Evolutionary conservation across 148 eudicot genomes (phyloP).

Genomic region (Tetragonia tetragonoides): DNA sequence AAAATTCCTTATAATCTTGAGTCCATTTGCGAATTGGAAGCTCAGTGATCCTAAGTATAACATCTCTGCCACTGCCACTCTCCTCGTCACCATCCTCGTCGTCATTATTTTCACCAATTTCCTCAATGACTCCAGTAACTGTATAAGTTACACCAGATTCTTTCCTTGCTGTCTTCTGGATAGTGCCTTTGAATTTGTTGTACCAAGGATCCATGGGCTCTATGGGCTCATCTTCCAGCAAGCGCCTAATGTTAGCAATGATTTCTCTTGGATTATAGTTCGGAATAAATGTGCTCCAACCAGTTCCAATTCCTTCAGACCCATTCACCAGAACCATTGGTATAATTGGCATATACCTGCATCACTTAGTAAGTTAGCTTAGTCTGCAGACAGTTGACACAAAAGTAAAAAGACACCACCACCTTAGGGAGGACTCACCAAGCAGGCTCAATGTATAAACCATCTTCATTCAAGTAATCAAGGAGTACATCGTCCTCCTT

Average conservation of each 20-base stretch:
- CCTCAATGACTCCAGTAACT: conserved; percentile 64
- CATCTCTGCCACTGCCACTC: conserved; percentile 18
- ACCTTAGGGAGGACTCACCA: conserved; percentile 47
- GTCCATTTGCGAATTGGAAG: conserved; percentile 82
- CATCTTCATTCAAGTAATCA: conserved; percentile 79
- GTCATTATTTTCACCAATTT: conserved; percentile 34
- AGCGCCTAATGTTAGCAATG: conserved; percentile 60
- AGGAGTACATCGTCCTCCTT: conserved; percentile 82
- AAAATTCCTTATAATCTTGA: conserved; percentile 80
- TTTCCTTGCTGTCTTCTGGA: conserved; percentile 54
- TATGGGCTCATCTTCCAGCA: conserved; percentile 58
- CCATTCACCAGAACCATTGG: conserved; percentile 94
- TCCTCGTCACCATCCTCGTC: conserved; percentile 5
- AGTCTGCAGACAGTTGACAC: not conserved
- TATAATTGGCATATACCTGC: conserved; percentile 82
- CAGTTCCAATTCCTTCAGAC: conserved; percentile 98
- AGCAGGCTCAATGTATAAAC: conserved; percentile 73
- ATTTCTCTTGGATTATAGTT: conserved; percentile 85
- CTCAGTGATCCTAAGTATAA: conserved; percentile 61
- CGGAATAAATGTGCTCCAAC: conserved; percentile 91
- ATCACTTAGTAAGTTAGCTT: conserved; percentile 4
- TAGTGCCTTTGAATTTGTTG: conserved; percentile 70
- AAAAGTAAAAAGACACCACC: not conserved
- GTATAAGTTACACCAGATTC: conserved; percentile 63
- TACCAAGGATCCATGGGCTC: conserved; percentile 96